These are phyloP conservation scores for Stagonosporopsis chrysanthemi DNA, from an alignment of 2,329 filamentous ascomycete genomes.

Conservation along the genomic window DNA sequence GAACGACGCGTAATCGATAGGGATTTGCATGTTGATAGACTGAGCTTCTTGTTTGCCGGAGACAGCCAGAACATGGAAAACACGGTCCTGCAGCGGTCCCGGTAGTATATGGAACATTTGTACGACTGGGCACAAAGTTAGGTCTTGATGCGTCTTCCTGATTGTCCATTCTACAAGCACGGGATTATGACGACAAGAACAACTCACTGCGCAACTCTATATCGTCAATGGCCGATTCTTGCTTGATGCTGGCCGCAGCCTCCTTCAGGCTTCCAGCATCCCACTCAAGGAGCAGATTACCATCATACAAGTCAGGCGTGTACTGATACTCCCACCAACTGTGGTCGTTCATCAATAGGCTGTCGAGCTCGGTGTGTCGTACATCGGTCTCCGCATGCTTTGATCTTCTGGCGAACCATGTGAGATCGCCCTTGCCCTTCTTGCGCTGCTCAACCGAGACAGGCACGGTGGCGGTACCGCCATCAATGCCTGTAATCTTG, in stretches of 20 bases:
- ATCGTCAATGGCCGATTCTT: conserved; percentile 31
- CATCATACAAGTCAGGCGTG: conserved; percentile 63
- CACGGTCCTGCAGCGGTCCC: conserved; percentile 66
- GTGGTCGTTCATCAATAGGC: conserved; percentile 66
- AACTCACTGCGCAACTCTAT: conserved; percentile 50
- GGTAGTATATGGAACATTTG: conserved; percentile 72
- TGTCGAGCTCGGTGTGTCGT: conserved; percentile 70
- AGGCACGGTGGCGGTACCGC: conserved; percentile 8
- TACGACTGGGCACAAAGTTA: conserved; percentile 51
- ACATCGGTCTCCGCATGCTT: conserved; percentile 58
- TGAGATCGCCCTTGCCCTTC: conserved; percentile 53
- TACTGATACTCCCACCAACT: conserved; percentile 65
- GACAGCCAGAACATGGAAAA: conserved; percentile 72
- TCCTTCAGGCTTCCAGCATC: conserved; percentile 41
- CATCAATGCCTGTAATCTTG: conserved; percentile 20
- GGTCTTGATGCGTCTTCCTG: not conserved
- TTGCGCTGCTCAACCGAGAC: conserved; percentile 30
- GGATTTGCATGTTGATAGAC: conserved; percentile 52
- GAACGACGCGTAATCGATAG: conserved; percentile 61
- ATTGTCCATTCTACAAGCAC: not conserved
- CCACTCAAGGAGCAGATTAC: conserved; percentile 55
- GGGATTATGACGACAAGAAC: not conserved
- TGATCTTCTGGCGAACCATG: conserved; percentile 67
- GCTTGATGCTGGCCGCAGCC: conserved; percentile 31
- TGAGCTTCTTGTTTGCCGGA: conserved; percentile 57